A percentile compares a stretch with the other conserved stretches of the same genome.
Evolutionary conservation across 805 yeast genomes (phyloP).

Genomic region (Metschnikowia colocasiae): DNA sequence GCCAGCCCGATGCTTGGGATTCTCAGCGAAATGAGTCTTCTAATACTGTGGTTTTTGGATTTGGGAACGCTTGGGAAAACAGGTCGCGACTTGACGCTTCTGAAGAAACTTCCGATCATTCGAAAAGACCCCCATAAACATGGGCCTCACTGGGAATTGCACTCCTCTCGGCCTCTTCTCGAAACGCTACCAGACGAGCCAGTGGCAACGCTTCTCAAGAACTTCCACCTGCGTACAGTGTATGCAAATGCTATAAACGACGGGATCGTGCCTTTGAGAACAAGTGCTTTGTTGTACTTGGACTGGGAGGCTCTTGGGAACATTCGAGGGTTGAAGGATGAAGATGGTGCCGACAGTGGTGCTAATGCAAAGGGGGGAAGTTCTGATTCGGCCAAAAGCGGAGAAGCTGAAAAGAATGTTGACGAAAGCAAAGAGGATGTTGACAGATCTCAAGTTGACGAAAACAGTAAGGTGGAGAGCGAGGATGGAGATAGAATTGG

Average conservation of each 20-base stretch:
- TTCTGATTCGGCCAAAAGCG: background rate
- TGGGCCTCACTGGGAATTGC: conserved; percentile 6
- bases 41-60: conserved; percentile 40
- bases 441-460: background rate
- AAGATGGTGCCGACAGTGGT: background rate
- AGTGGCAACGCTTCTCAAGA: conserved; percentile 26
- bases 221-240: conserved; percentile 33
- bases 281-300: conserved; percentile 39
- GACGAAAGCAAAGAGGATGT: background rate
- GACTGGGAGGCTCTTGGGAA: conserved; percentile 44
- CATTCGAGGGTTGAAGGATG: conserved; percentile 24
- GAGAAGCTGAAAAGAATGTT: background rate
- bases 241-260: conserved; percentile 46
- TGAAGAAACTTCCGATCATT: conserved; percentile 28
- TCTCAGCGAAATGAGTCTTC: conserved; percentile 37
- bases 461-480: background rate
- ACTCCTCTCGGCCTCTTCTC: conserved; percentile 27
- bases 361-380: background rate
- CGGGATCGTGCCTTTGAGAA: conserved; percentile 44
- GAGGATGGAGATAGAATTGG: conserved; percentile 16
- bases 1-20: conserved; percentile 44
- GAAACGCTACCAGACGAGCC: conserved; percentile 41
- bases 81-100: conserved; percentile 42
- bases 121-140: conserved; percentile 6
- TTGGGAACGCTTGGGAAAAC: conserved; percentile 44